Conservation (phyloP, 495 filamentous ascomycete species). For the Hyphodiscus hymeniophilus region DNA sequence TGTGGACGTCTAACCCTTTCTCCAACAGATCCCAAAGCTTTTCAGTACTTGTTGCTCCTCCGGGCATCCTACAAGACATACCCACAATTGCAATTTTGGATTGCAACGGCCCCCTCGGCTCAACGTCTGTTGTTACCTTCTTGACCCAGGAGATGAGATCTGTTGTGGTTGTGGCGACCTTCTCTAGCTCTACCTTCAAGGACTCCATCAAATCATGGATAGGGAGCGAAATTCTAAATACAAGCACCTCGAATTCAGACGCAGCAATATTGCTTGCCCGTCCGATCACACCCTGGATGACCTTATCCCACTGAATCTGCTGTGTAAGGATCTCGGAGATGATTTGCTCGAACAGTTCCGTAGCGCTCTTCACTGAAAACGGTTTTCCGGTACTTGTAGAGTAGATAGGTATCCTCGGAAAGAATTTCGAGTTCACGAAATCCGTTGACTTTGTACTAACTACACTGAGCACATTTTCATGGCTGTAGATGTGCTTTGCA, state of each 20-base stretch:
- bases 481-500: slow-evolving; percentile 33
- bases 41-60: slow-evolving; percentile 46
- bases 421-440: background rate
- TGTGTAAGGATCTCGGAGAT: slow-evolving; percentile 28
- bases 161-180: background rate
- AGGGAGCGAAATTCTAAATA: slow-evolving; percentile 16
- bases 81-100: slow-evolving; percentile 59
- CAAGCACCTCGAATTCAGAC: slow-evolving; percentile 8
- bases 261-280: background rate
- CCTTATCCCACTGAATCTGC: slow-evolving; percentile 25
- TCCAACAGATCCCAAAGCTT: slow-evolving; percentile 65
- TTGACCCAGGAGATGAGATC: slow-evolving; percentile 2
- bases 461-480: slow-evolving; percentile 22
- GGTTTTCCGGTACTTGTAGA: slow-evolving; percentile 19
- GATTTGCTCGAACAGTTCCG: slow-evolving; percentile 25
- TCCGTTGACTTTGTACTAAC: slow-evolving; percentile 10
- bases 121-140: background rate
- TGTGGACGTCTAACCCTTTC: slow-evolving; percentile 53
- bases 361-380: slow-evolving; percentile 12
- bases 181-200: background rate
- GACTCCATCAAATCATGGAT: slow-evolving; percentile 9
- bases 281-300: slow-evolving; percentile 18
- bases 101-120: background rate
- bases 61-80: slow-evolving; percentile 67
- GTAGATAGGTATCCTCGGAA: slow-evolving; percentile 13